Evolutionary conservation across 1,139 yeast genomes (phyloP), one percentile per base, ranked within the genome.

Genomic region (Insectozyma bohioensis): DNA sequence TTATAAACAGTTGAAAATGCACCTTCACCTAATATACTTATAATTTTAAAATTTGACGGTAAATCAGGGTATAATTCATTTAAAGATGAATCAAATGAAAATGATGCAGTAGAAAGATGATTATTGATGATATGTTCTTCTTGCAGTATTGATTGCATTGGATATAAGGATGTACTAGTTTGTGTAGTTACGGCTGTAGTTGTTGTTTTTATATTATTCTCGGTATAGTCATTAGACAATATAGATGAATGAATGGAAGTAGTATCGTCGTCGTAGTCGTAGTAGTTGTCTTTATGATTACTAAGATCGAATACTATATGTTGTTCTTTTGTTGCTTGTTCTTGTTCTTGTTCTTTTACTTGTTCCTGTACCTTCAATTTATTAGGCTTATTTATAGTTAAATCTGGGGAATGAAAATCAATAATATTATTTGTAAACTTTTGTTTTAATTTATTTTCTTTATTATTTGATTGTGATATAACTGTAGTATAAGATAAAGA

Each of bases 1-100:
- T 78, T 78, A 59, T 80, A 88, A 5, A 90, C 97, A 15, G 78
- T 73, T 4, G 95, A 85, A 55, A 90, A 90, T 0, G 97, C 97
- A 11, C 97, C 97, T 54, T 85, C 92, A 1, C 90, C 90, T 9
- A 83, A 47, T 3, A 64, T 45, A 12, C 52, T 41, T 7, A 56
- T 36, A 11, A 61, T 36, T 29, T 49, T 42, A 34, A 47, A 60
- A 10, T 56, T 41, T 12, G 43, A 28, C 3, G 66, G 66, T 29
- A 58, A 42, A 25, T 54, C 51, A 3, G 56, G 54, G 27, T 48
- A 54, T 24, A 47, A 28, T 19, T 43, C 49, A 17, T 43, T 40
- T n/a, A 45, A 34, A n/a, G 46, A 20, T 4, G 37, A 24, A 14
- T 36, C 36, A 20, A 39, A 28, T n/a, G 46, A 24, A 12, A 41